Evolutionary conservation across 257 asterid species (phyloP).

Genomic region (Eucommia ulmoides): DNA sequence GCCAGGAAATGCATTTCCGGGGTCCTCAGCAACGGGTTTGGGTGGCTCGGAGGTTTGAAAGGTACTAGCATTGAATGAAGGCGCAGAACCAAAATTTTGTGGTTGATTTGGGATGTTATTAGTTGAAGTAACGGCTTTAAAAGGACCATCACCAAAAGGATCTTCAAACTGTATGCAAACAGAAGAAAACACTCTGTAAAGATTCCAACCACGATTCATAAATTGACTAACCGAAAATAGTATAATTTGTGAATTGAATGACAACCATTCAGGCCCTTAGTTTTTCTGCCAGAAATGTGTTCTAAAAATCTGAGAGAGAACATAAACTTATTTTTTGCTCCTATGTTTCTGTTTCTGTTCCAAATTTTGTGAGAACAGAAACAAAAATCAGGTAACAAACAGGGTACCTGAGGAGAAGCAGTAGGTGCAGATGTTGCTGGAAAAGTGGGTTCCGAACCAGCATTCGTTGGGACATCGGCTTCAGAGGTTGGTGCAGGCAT

Average conservation of each 20-base stretch:
- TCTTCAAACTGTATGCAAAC: conserved; percentile 40
- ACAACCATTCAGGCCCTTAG: no score
- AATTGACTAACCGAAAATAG: not conserved
- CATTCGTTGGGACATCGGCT: conserved; percentile 26
- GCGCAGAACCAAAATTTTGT: conserved; percentile 20
- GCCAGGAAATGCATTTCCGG: conserved; percentile 28
- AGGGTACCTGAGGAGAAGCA: conserved; percentile 43
- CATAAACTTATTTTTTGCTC: no score
- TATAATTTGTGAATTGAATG: not conserved
- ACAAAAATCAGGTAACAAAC: no score
- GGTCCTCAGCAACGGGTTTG: conserved; percentile 28
- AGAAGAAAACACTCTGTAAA: not conserved
- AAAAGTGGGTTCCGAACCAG: conserved; percentile 31
- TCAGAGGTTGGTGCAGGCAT: conserved; percentile 50
- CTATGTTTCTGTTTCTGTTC: no score
- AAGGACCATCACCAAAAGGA: conserved; percentile 95
- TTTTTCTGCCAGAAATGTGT: no score
- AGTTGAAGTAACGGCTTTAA: conserved; percentile 55
- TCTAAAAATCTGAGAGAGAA: no score
- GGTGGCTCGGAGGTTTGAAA: conserved; percentile 26
- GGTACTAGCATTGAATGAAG: conserved; percentile 29
- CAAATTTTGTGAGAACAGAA: no score
- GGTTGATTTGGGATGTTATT: conserved; percentile 27
- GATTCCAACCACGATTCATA: no score
- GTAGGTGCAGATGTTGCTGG: conserved; percentile 30